phyloP scores from a whole-genome alignment of 2,329 filamentous ascomycete species.

The Stagonosporopsis cucurbitacearum region DNA sequence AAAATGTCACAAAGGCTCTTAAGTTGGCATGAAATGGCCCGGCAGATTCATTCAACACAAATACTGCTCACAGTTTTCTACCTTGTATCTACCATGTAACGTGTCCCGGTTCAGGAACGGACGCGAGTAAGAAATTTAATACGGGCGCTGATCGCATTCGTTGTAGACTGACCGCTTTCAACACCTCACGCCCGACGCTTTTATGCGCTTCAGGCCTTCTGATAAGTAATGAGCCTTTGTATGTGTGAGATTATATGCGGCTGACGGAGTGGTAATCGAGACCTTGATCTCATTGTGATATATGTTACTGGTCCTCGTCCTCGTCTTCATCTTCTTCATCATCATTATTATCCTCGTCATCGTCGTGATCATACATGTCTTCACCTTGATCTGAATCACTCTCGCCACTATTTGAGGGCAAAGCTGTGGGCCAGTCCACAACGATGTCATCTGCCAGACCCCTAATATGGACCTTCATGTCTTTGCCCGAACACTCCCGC shows the following conservation, averaged over 20 bases:
- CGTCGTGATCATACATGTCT: slow-evolving; percentile 22
- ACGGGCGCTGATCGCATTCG: no score
- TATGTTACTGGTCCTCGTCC: background rate
- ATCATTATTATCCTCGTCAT: slow-evolving; percentile 10
- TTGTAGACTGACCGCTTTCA: no score
- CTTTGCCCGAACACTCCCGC: slow-evolving; percentile 23
- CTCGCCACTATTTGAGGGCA: background rate
- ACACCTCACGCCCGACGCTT: no score
- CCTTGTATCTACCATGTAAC: no score
- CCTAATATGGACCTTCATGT: slow-evolving; percentile 22
- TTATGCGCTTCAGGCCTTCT: no score
- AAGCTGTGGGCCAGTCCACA: slow-evolving; percentile 25
- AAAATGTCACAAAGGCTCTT: no score
- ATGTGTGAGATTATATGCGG: background rate
- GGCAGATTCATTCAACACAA: no score
- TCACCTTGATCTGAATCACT: slow-evolving; percentile 22
- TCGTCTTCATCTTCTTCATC: background rate
- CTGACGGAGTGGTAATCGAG: background rate
- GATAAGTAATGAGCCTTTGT: no score
- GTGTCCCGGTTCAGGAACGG: no score
- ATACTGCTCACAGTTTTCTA: no score
- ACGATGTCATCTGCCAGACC: slow-evolving; percentile 19
- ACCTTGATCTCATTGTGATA: background rate
- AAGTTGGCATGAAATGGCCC: no score
- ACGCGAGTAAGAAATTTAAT: no score